Evolutionary conservation across 805 yeast genomes (phyloP), one percentile per base, ranked within the genome.

Genomic region (Nadsonia fulvescens): DNA sequence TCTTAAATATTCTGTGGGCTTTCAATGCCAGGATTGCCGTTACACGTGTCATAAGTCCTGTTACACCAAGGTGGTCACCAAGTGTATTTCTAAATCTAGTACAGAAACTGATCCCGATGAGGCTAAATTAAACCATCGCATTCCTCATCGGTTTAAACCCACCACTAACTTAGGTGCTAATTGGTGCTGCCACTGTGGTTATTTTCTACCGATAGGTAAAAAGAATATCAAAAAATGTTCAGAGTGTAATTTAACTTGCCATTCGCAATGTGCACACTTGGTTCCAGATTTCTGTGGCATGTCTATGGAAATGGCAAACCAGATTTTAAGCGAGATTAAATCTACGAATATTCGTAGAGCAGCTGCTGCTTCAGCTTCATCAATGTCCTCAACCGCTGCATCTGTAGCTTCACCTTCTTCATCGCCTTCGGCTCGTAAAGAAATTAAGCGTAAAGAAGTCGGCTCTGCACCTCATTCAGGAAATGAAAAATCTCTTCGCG

Each of bases 171-270:
- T 82, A 52, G 91, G 94, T 41, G 91, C 99, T 2, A 83, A 86
- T 46, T 89, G 99, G 99, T 89, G 99, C 54, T 89, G 96, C 41
- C 99, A 89, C 48, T 89, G 99, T 63, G 99, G 99, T 34, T 81
- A 81, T 46, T 71, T 89, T 27, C 60, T 89, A 35, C 96, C 98
- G 10, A 74, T 94, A 75, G 93, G 96, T 28, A 69, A 74, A 43
- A 82, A 81, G 49, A 82, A 78, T 40, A 91, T 83, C 7, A 64
- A 94, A 27, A 89, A 81, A 48, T 86, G 98, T 61, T 57, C 75
- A 4, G 62, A 56, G 37, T 89, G 98, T 68, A 92, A 92, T 15
- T 69, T 82, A 12, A 79, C 86, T 74, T 86, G 93, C 42, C 99
- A 89, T 46, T 66, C 89, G 3, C 70, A 70, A 23, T 89, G 99